Base-by-base conservation (phyloP, 345 rosid species). In the Pelargonium nanum region DNA sequence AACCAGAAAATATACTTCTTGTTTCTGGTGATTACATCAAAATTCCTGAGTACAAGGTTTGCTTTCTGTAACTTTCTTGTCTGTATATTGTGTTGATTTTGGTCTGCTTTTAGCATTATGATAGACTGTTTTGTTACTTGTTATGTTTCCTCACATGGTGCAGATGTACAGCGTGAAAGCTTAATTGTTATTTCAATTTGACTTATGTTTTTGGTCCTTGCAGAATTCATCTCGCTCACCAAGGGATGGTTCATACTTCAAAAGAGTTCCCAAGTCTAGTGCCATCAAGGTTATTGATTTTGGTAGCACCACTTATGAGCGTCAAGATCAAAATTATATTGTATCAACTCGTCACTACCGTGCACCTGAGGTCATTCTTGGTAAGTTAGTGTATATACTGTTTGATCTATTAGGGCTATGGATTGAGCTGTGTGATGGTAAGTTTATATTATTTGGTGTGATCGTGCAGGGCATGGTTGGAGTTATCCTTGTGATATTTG, bases 401-500 rank as follows among this genome's bases (percentile, higher is more conserved):
- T 7, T 24, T 16, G 1, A 4, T 12, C 26, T 17, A 6, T 16
- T 5, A 19, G 4, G 22, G 19, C 19, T 1, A 1, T 24, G 22
- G 9, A 21, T 57, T n/a, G 2, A 3, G 19, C 9, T 0, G 26
- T 16, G 4, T 22, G 1, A 7, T 19, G 7, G 1, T 1, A 24
- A 22, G 1, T 17, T 16, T 58, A 23, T 21, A 30, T 19, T 10
- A 20, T 22, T 40, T 34, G 3, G 22, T 24, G 5, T 25, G 19
- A 24, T 52, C 24, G 51, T 70, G 45, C 59, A 88, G 96, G 96
- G 17, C 88, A 76, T 66, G 96, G 96, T 34, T 89, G 97, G 97
- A 87, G 88, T 64, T 89, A 78, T 44, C 92, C 95, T 5, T 89
- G 97, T 75, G 97, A 89, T 65, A 28, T 87, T n/a, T 89, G 97